A percentile compares a stretch with the other conserved stretches of the same genome.
phyloP scores from a whole-genome alignment of 495 filamentous ascomycete genomes.

The Aspergillus steynii region DNA sequence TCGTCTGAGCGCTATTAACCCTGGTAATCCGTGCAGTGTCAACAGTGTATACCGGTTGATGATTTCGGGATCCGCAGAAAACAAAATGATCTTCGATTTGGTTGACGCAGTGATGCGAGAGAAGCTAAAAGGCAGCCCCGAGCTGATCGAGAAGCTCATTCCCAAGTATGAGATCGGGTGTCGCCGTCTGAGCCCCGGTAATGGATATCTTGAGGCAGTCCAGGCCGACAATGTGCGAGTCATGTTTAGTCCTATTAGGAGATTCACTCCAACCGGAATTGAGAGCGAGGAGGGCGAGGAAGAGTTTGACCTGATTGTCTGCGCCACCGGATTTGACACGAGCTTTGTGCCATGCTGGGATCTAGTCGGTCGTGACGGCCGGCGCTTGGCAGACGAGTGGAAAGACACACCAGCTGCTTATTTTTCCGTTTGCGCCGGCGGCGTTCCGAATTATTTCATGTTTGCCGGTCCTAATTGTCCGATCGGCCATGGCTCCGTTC shows the following conservation, averaged over 20 bases:
- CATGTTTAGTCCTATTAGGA: constrained; percentile 44
- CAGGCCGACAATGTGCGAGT: constrained; percentile 46
- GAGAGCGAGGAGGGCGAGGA: constrained; percentile 22
- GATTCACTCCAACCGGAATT: constrained; percentile 51
- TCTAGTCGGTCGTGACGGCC: constrained; percentile 33
- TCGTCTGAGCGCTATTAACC: not conserved
- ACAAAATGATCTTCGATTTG: not conserved
- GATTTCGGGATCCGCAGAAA: constrained; percentile 12
- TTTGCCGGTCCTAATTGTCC: constrained; percentile 57
- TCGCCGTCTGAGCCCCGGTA: constrained; percentile 41
- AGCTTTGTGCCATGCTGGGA: constrained; percentile 36
- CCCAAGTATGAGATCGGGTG: constrained; percentile 43
- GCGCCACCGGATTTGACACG: constrained; percentile 50
- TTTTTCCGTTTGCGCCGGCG: constrained; percentile 34
- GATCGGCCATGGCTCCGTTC: constrained; percentile 53
- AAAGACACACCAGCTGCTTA: constrained; percentile 33
- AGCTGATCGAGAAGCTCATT: constrained; percentile 40
- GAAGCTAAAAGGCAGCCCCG: constrained; percentile 29
- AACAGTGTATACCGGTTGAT: constrained; percentile 16
- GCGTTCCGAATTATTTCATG: constrained; percentile 51
- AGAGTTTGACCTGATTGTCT: constrained; percentile 50
- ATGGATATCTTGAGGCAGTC: constrained; percentile 41
- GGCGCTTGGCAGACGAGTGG: constrained; percentile 25
- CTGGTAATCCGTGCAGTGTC: not conserved
- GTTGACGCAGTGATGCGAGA: constrained; percentile 30